Evolutionary conservation across 257 asterid species (phyloP), one percentile per base, ranked within the genome.

Genomic region (Lantana camara): DNA sequence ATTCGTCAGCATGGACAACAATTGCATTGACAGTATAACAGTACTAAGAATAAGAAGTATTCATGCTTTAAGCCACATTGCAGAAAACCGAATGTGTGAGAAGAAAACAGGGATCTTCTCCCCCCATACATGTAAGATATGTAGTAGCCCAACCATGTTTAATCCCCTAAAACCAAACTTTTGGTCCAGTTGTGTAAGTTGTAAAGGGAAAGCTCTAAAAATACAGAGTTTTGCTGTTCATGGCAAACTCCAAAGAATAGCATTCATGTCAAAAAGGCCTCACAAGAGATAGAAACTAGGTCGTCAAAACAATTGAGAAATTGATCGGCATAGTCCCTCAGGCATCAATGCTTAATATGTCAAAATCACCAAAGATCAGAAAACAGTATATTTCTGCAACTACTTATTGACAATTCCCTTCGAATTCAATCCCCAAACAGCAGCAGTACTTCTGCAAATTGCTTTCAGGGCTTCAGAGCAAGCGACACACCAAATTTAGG

Each of bases 401-500:
- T 67, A 56, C 56, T 84, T 79, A 76, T 84, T 84, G 27, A 63
- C 37, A 19, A 32, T 71, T 58, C 70, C 70, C 57, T 47, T 73
- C 70, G 55, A 38, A 63, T 50, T 61, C 76, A 58, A 71, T 54
- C 69, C 56, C 66, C 47, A 68, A 21, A 57, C 45, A 68, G 60
- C 29, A 63, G 63, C 35, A 60, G 73, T 58, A 21, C 42, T 32
- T 46, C 2, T 20, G 42, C 44, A 23, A 65, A 56, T 17, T 19
- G 19, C 60, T 52, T 40, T 81, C 70, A 88, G 47, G 96, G 95
- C 79, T 63, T 78, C 32, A 85, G 82, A 57, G 91, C 88, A 46
- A 88, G 79, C 21, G 95, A 79, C 60, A 83, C 74, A 5, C 95
- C 95, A 17, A 88, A 85, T 75, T 65, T 80, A 29, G 96, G 96